Percentiles rank a stretch among this genome's conserved stretches.
phyloP scores from a whole-genome alignment of 371 early-diverging fungal genomes.

The Syncephalastrum racemosum region DNA sequence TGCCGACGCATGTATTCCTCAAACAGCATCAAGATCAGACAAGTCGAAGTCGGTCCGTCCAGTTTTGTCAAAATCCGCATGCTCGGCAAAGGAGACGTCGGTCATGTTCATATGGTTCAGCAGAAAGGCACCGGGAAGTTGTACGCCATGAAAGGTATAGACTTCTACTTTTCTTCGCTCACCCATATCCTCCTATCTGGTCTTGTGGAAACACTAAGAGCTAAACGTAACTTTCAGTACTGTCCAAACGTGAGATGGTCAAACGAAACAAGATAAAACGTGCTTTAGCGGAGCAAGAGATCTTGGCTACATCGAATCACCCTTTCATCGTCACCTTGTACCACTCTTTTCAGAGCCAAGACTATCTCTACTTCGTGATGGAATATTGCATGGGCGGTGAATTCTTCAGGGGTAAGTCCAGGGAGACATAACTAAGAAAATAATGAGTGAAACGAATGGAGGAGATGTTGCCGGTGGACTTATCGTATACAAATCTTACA shows the following conservation, averaged over 20 bases:
- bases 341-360: slow-evolving; percentile 94
- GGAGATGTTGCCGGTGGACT: neutral
- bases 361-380: slow-evolving; percentile 95
- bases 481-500: neutral
- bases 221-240: slow-evolving; percentile 47
- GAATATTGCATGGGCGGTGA: slow-evolving; percentile 99
- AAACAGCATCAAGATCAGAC: slow-evolving; percentile 76
- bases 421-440: neutral
- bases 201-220: neutral
- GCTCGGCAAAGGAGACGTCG: slow-evolving; percentile 95
- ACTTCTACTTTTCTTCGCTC: neutral
- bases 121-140: slow-evolving; percentile 81
- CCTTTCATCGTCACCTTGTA: slow-evolving; percentile 97
- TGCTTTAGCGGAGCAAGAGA: slow-evolving; percentile 95
- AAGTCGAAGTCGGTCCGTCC: slow-evolving; percentile 79
- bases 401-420: slow-evolving; percentile 80
- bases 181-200: neutral
- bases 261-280: slow-evolving; percentile 95
- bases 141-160: slow-evolving; percentile 89
- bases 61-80: slow-evolving; percentile 83
- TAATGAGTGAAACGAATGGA: neutral
- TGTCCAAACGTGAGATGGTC: slow-evolving; percentile 95
- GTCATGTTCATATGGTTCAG: slow-evolving; percentile 90
- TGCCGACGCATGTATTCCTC: slow-evolving; percentile 70
- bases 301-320: slow-evolving; percentile 88